These are phyloP conservation scores for Aspergillus pseudoviridinutans DNA, from an alignment of 2,329 filamentous ascomycete genomes.

Conservation along the genomic window DNA sequence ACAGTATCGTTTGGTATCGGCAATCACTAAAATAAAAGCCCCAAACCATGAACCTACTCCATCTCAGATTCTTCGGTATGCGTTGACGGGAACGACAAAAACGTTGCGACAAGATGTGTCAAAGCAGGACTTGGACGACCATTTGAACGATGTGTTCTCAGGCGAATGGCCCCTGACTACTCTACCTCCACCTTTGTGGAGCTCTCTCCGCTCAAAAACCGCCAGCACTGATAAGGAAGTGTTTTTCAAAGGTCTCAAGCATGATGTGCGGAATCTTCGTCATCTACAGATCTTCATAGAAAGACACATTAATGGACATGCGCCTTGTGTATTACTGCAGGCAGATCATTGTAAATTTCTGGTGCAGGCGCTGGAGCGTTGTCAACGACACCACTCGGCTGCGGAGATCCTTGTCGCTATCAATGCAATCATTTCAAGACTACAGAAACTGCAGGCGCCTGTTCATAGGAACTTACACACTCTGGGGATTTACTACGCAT, in stretches of 20 bases:
- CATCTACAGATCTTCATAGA: slow-evolving; percentile 24
- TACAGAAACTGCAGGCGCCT: slow-evolving; percentile 15
- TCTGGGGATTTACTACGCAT: slow-evolving; percentile 30
- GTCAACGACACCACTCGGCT: slow-evolving; percentile 20
- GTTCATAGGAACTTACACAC: slow-evolving; percentile 12
- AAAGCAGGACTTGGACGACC: slow-evolving; percentile 8
- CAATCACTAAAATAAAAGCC: not conserved
- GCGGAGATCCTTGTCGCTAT: slow-evolving; percentile 30
- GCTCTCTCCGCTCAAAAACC: slow-evolving; percentile 11
- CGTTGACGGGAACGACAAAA: slow-evolving; percentile 22
- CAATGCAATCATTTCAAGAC: slow-evolving; percentile 27
- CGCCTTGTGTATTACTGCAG: slow-evolving; percentile 8
- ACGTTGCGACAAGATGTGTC: slow-evolving; percentile 1
- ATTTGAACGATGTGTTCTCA: slow-evolving; percentile 18
- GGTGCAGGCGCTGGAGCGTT: slow-evolving; percentile 18
- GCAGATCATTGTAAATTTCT: slow-evolving; percentile 9
- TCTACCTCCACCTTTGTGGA: slow-evolving; percentile 20
- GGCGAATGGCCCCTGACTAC: slow-evolving; percentile 18
- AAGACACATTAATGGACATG: slow-evolving; percentile 14
- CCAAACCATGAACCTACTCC: slow-evolving; percentile 16
- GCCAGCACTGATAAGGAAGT: not conserved
- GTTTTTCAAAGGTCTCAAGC: not conserved
- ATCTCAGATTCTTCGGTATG: slow-evolving; percentile 31
- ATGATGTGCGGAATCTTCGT: slow-evolving; percentile 5
- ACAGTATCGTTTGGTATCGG: slow-evolving; percentile 2